Percentiles rank a stretch among this genome's conserved stretches.
Conservation (phyloP, 345 rosid genomes). For the Geranium rotundifolium region DNA sequence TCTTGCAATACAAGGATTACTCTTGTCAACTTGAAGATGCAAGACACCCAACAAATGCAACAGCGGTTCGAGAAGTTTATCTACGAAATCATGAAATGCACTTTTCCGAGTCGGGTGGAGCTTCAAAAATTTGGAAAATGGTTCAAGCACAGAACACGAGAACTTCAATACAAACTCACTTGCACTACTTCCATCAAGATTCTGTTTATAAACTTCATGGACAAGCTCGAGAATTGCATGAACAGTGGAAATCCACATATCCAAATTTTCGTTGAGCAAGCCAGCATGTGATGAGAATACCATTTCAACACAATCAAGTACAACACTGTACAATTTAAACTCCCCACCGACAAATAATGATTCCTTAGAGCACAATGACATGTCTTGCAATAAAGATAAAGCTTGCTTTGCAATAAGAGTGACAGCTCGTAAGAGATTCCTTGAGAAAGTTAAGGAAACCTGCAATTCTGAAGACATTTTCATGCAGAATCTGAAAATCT, state of each 20-base stretch:
- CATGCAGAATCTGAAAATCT: conserved; percentile 61
- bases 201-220: conserved; percentile 24
- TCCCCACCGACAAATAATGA: conserved; percentile 24
- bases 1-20: conserved; percentile 15
- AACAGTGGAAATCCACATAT: conserved; percentile 53
- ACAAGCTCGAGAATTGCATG: conserved; percentile 43
- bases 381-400: conserved; percentile 22
- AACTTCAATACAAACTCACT: conserved; percentile 38
- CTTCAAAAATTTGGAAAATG: conserved; percentile 67
- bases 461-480: conserved; percentile 41
- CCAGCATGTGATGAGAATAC: conserved; percentile 49
- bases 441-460: conserved; percentile 42
- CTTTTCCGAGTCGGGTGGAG: conserved; percentile 65
- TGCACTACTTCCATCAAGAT: conserved; percentile 25
- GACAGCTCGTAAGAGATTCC: conserved; percentile 49
- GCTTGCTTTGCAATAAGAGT: conserved; percentile 28
- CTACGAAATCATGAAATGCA: conserved; percentile 59
- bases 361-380: conserved; percentile 14
- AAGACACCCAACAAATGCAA: conserved; percentile 41
- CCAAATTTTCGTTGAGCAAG: conserved; percentile 53
- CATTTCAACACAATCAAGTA: conserved; percentile 49
- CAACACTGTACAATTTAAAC: conserved; percentile 32
- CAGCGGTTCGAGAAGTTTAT: conserved; percentile 58
- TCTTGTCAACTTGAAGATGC: conserved; percentile 19
- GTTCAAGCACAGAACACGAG: conserved; percentile 59